Conservation (phyloP, 192 early-diverging fungal genomes). For the Umbelopsis sp. region DNA sequence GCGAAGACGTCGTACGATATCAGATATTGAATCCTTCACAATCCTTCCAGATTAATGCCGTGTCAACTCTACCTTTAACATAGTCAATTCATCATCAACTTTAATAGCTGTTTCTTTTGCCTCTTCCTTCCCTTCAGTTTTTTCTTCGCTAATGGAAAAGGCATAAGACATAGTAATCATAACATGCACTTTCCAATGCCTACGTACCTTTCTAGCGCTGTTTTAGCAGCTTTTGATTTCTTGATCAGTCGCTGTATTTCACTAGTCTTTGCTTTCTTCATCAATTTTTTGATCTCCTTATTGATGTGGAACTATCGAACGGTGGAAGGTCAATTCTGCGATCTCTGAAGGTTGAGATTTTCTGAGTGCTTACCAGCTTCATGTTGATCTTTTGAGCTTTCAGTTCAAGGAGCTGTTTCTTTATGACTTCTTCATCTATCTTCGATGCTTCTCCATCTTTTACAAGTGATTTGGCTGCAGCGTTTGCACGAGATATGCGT, state of each 20-base stretch:
- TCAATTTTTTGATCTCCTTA: slow-evolving; percentile 23
- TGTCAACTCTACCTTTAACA: not conserved
- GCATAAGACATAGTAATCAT: not conserved
- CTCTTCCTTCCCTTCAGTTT: not conserved
- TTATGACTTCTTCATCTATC: slow-evolving; percentile 8
- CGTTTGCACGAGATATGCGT: slow-evolving; percentile 18
- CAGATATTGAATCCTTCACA: not conserved
- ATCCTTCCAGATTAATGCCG: not conserved
- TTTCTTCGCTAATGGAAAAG: not conserved
- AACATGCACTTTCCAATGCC: not conserved
- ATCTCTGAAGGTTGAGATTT: not conserved
- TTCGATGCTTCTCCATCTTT: slow-evolving; percentile 1
- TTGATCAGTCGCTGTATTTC: slow-evolving; percentile 35
- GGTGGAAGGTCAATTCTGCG: not conserved
- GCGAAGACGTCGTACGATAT: not conserved
- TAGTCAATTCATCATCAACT: not conserved
- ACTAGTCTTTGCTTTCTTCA: slow-evolving; percentile 33
- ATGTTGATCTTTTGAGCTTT: slow-evolving; percentile 29
- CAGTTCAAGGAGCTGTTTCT: slow-evolving; percentile 11
- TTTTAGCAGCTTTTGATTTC: slow-evolving; percentile 22
- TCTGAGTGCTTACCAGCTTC: slow-evolving; percentile 29
- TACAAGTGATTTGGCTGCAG: slow-evolving; percentile 17
- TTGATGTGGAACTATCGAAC: slow-evolving; percentile 26
- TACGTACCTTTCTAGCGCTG: slow-evolving; percentile 10
- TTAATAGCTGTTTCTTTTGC: not conserved